Percentiles rank a stretch among this genome's conserved stretches.
phyloP scores from a whole-genome alignment of 2,329 filamentous ascomycete species.

The Paracoccidioides lutzii region DNA sequence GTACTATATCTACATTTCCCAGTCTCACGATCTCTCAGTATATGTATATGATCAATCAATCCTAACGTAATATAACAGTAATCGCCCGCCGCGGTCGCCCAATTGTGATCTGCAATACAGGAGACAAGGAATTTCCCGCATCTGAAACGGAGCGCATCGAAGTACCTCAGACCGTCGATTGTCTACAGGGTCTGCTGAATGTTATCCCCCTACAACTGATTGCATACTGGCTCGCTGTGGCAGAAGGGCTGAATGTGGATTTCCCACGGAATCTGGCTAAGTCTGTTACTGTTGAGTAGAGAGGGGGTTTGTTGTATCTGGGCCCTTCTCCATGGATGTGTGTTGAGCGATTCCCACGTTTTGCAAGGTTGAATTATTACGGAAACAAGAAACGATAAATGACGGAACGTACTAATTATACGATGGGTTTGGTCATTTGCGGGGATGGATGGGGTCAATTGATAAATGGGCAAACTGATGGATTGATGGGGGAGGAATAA shows the following conservation, averaged over 20 bases:
- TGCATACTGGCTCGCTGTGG: slow-evolving; percentile 96
- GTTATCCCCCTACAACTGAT: slow-evolving; percentile 96
- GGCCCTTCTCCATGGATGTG: no score
- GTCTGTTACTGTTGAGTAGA: slow-evolving; percentile 95
- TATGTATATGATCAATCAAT: background rate
- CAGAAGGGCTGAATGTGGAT: slow-evolving; percentile 91
- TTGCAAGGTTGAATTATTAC: background rate
- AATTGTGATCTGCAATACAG: slow-evolving; percentile 94
- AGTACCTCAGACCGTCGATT: slow-evolving; percentile 89
- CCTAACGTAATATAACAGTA: slow-evolving; percentile 42
- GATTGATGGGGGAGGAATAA: background rate
- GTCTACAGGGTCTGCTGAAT: slow-evolving; percentile 91
- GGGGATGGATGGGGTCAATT: no score
- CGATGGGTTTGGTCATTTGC: no score
- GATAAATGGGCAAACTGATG: background rate
- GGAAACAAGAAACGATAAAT: background rate
- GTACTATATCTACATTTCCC: slow-evolving; percentile 15
- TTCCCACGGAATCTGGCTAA: slow-evolving; percentile 98
- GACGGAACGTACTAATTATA: no score
- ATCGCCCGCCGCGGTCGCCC: slow-evolving; percentile 91
- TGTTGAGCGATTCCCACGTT: no score
- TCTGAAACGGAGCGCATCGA: slow-evolving; percentile 93
- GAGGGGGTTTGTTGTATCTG: background rate
- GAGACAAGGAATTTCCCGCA: slow-evolving; percentile 75
- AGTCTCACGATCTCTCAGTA: background rate